Conservation (phyloP, 805 yeast genomes). For the Saccharomyces eubayanus region DNA sequence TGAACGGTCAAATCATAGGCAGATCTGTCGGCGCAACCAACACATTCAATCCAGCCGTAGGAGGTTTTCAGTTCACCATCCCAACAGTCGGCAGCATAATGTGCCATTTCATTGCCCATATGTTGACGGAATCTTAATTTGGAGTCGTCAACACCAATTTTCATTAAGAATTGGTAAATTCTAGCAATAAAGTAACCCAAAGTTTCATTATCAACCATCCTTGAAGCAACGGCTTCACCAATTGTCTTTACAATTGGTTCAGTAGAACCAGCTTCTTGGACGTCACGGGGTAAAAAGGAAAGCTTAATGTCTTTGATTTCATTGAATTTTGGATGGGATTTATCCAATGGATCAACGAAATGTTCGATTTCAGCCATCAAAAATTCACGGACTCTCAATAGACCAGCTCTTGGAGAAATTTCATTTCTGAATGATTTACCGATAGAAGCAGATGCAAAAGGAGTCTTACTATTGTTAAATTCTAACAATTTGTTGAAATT, state of each 20-base stretch:
- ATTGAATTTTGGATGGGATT: conserved; percentile 70
- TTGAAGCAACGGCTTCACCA: conserved; percentile 83
- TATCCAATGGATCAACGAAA: conserved; percentile 88
- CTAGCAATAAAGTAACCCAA: conserved; percentile 95
- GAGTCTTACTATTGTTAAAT: conserved; percentile 92
- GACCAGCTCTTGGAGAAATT: conserved; percentile 96
- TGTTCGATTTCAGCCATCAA: conserved; percentile 99
- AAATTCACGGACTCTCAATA: conserved; percentile 95
- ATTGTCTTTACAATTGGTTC: conserved; percentile 54
- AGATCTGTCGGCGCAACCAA: conserved; percentile 98
- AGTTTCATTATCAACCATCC: conserved; percentile 93
- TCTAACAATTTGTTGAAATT: conserved; percentile 91
- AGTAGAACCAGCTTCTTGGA: conserved; percentile 81
- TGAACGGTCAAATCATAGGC: conserved; percentile 97
- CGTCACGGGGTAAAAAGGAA: conserved; percentile 74
- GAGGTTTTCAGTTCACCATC: conserved; percentile 95
- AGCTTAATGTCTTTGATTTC: conserved; percentile 68
- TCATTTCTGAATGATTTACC: conserved; percentile 99
- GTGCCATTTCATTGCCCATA: conserved; percentile 98
- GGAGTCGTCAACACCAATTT: conserved; percentile 81
- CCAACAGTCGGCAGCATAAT: conserved; percentile 99
- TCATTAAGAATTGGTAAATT: conserved; percentile 72
- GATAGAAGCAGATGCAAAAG: conserved; percentile 98
- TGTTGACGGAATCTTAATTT: conserved; percentile 96
- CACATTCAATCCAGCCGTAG: conserved; percentile 99